Evolutionary conservation across 192 early-diverging fungal genomes (phyloP).

Genomic region (Entomortierella beljakovae): DNA sequence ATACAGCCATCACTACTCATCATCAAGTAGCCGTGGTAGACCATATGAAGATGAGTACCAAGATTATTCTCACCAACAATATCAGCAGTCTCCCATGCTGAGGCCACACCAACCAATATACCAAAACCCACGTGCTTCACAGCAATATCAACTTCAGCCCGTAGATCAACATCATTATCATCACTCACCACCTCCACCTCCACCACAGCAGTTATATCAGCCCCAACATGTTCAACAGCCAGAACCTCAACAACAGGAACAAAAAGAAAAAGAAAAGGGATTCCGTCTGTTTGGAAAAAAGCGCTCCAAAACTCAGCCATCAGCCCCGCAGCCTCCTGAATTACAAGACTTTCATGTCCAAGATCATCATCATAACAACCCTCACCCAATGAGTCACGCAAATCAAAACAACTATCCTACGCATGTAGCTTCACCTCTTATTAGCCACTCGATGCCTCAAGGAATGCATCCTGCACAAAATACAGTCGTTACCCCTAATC

Average conservation of each 20-base stretch:
- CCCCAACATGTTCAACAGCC: constrained; percentile 7
- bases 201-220: constrained; percentile 11
- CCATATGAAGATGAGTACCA: constrained; percentile 3
- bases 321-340: constrained; percentile 30
- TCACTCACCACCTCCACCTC: constrained; percentile 7
- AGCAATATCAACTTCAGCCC: neutral
- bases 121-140: neutral
- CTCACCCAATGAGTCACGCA: neutral
- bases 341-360: constrained; percentile 7
- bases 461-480: neutral
- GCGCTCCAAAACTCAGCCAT: constrained; percentile 50
- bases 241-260: neutral
- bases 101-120: neutral
- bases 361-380: neutral
- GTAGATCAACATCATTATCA: too few species aligned
- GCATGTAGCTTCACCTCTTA: too few species aligned
- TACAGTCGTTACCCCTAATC: neutral
- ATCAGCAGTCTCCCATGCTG: constrained; percentile 6
- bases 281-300: constrained; percentile 51
- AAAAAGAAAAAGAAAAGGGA: constrained; percentile 10
- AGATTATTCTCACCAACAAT: constrained; percentile 21
- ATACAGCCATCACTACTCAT: constrained; percentile 14
- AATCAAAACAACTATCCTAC: too few species aligned
- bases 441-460: too few species aligned
- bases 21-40: neutral